phyloP scores from a whole-genome alignment of 345 rosid species.

The thale cress (Arabidopsis thaliana) region TAIR10.1 NC_003074.8:4069001-4069500 shows the following conservation, averaged over 20 bases:
- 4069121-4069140: slow-evolving; percentile 89
- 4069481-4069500: slow-evolving; percentile 95
- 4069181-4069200: slow-evolving; percentile 99
- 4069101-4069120: slow-evolving; percentile 99
- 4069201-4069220: slow-evolving; percentile 98
- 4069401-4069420: slow-evolving; percentile 96
- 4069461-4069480: slow-evolving; percentile 98
- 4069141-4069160: slow-evolving; percentile 98
- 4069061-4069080: slow-evolving; percentile 98
- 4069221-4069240: slow-evolving; percentile 99
- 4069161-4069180: slow-evolving; percentile 95
- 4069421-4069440: slow-evolving; percentile 99
- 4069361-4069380: slow-evolving; percentile 98
- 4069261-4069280: slow-evolving; percentile 98
- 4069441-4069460: slow-evolving; percentile 98
- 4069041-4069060: slow-evolving; percentile 99
- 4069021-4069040: slow-evolving; percentile 99
- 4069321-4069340: slow-evolving; percentile 99
- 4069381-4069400: slow-evolving; percentile 99
- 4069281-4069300: slow-evolving; percentile 89
- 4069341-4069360: slow-evolving; percentile 99
- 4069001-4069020: slow-evolving; percentile 99
- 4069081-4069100: slow-evolving; percentile 96
- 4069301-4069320: slow-evolving; percentile 98
- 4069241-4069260: slow-evolving; percentile 99